Percentiles rank a stretch among this genome's conserved stretches.
Conservation (phyloP, 305 asterid genomes). For the Rubia tinctorum region DNA sequence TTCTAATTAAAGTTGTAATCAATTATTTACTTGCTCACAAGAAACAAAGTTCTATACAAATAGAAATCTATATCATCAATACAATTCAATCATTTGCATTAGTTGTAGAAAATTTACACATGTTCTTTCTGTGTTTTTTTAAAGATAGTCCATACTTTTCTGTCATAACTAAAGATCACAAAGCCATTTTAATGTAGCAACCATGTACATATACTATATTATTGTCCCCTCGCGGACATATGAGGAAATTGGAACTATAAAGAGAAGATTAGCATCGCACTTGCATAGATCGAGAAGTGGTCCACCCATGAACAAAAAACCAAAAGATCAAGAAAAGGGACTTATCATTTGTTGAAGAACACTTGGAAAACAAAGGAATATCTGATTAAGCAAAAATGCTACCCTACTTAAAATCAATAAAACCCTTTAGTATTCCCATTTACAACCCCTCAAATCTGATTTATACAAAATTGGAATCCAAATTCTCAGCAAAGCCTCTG, state of each 20-base stretch:
- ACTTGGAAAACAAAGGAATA: not conserved
- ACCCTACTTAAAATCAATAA: constrained; percentile 19
- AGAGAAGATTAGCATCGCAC: too few relatives aligned
- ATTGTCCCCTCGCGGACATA: too few relatives aligned
- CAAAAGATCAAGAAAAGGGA: not conserved
- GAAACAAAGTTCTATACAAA: not conserved
- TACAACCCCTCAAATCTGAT: constrained; percentile 35
- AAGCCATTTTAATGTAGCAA: too few relatives aligned
- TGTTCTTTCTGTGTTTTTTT: not conserved
- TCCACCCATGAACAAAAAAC: not conserved
- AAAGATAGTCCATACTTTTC: too few relatives aligned
- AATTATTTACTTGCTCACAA: not conserved
- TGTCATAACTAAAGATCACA: not conserved
- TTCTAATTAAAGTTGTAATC: not conserved
- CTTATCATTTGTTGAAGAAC: not conserved
- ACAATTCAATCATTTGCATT: not conserved
- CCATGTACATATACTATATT: too few relatives aligned
- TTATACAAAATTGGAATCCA: constrained; percentile 36
- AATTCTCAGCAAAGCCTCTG: constrained; percentile 35
- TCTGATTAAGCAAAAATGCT: constrained; percentile 15
- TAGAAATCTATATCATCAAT: not conserved
- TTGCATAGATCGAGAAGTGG: too few relatives aligned
- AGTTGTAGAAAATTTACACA: not conserved
- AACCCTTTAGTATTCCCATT: constrained; percentile 27
- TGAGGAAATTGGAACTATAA: too few relatives aligned